Conservation (phyloP, 805 yeast genomes). For the Metschnikowia sp. region DNA sequence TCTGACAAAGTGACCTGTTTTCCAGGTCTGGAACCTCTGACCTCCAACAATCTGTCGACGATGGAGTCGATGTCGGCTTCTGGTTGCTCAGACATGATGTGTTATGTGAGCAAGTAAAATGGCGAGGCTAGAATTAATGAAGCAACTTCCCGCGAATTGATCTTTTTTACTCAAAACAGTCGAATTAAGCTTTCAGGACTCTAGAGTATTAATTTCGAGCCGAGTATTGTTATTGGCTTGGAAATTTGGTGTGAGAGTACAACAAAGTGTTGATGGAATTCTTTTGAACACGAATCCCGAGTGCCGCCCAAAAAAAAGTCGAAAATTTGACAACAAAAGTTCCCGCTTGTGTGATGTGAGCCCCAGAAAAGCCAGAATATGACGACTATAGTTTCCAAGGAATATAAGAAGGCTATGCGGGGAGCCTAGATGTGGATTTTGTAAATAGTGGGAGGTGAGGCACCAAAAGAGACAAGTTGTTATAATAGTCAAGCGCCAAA, state of each 20-base stretch:
- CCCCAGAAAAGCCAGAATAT: slow-evolving; percentile 6
- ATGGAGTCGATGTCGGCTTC: slow-evolving; percentile 97
- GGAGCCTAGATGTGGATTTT: slow-evolving; percentile 7
- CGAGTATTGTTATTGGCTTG: not conserved
- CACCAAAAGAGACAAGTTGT: slow-evolving; percentile 11
- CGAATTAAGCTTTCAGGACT: not conserved
- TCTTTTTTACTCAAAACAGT: too few relatives aligned
- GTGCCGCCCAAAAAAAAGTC: slow-evolving; percentile 5
- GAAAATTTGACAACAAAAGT: slow-evolving; percentile 4
- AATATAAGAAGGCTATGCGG: slow-evolving; percentile 3
- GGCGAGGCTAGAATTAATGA: not conserved
- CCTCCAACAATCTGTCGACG: slow-evolving; percentile 94
- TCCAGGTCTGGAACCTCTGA: slow-evolving; percentile 97
- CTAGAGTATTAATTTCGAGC: not conserved
- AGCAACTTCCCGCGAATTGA: too few relatives aligned
- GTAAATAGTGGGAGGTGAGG: slow-evolving; percentile 11
- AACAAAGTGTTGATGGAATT: slow-evolving; percentile 6
- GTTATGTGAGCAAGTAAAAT: not conserved
- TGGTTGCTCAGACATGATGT: slow-evolving; percentile 37
- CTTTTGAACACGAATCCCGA: slow-evolving; percentile 8
- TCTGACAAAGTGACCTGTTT: slow-evolving; percentile 92
- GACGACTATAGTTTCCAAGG: slow-evolving; percentile 10
- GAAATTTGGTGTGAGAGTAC: slow-evolving; percentile 1
- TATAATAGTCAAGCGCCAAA: slow-evolving; percentile 6
- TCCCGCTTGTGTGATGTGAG: slow-evolving; percentile 5